Evolutionary conservation across 352 stramenopile genomes (phyloP).

Genomic region (Globisporangium alternatum): DNA sequence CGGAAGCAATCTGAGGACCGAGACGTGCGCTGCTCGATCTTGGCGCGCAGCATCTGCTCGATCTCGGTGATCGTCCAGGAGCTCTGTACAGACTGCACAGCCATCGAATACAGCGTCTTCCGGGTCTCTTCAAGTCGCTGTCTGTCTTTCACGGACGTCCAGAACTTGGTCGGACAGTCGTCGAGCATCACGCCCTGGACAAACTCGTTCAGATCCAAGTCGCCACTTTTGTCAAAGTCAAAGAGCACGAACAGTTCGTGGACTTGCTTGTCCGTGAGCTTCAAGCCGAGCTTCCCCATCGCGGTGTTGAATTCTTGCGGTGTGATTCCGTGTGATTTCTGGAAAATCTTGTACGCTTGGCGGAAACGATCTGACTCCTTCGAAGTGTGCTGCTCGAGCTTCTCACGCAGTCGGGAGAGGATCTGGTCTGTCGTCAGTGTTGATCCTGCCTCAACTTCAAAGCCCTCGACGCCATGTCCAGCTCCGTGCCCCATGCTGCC

Average conservation of each 20-base stretch:
- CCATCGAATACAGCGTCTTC: slow-evolving; percentile 53
- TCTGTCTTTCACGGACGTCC: slow-evolving; percentile 49
- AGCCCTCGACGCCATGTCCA: neutral
- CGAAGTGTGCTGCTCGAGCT: slow-evolving; percentile 60
- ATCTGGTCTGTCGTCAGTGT: slow-evolving; percentile 58
- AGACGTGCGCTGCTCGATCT: slow-evolving; percentile 82
- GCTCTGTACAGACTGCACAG: slow-evolving; percentile 61
- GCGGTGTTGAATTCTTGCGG: slow-evolving; percentile 47
- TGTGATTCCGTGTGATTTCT: slow-evolving; percentile 60
- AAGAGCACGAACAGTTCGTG: slow-evolving; percentile 64
- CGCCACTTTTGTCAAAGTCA: slow-evolving; percentile 75
- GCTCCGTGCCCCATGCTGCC: neutral
- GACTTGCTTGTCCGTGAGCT: slow-evolving; percentile 48
- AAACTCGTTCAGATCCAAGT: slow-evolving; percentile 79
- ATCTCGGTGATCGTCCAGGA: slow-evolving; percentile 78
- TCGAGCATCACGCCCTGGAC: slow-evolving; percentile 76
- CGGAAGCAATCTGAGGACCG: slow-evolving; percentile 76
- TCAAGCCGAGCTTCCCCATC: slow-evolving; percentile 53
- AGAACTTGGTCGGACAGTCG: slow-evolving; percentile 56
- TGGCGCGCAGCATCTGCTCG: slow-evolving; percentile 75
- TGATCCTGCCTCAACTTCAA: slow-evolving; percentile 34
- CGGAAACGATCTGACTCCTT: slow-evolving; percentile 74
- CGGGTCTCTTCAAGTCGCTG: slow-evolving; percentile 52
- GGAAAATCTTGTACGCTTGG: slow-evolving; percentile 71
- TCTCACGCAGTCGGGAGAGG: slow-evolving; percentile 49